Conservation (phyloP, 2,329 filamentous ascomycete genomes). For the Colletotrichum karsti region DNA sequence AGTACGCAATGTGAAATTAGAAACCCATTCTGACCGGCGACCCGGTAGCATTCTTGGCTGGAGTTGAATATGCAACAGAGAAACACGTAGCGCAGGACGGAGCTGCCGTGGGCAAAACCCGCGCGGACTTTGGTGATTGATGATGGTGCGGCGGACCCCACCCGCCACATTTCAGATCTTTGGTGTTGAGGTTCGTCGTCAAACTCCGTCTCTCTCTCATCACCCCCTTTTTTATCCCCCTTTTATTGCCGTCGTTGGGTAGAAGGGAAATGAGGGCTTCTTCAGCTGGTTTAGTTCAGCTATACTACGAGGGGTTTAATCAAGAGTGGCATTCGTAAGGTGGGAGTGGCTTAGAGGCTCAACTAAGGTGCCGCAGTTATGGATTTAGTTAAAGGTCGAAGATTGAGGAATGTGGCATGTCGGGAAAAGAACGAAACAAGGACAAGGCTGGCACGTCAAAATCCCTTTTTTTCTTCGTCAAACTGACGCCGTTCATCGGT, state of each 20-base stretch:
- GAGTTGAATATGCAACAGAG: too few relatives aligned
- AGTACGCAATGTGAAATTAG: background rate
- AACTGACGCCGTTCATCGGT: slow-evolving; percentile 9
- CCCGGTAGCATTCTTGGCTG: too few relatives aligned
- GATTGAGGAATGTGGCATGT: too few relatives aligned
- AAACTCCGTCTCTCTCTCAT: too few relatives aligned
- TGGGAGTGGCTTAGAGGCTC: too few relatives aligned
- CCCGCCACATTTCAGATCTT: too few relatives aligned
- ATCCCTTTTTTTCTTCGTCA: background rate
- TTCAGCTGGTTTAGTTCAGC: background rate
- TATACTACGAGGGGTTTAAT: background rate
- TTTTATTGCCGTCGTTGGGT: background rate
- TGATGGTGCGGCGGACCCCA: background rate
- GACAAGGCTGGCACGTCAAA: background rate
- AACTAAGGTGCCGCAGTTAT: too few relatives aligned
- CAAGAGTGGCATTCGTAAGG: background rate
- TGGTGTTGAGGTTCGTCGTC: too few relatives aligned
- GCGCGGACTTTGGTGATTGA: background rate
- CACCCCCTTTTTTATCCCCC: background rate
- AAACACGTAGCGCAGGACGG: too few relatives aligned
- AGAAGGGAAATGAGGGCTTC: background rate
- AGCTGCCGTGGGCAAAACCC: background rate
- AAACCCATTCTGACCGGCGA: too few relatives aligned
- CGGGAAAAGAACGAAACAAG: too few relatives aligned
- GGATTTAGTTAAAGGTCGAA: too few relatives aligned